Conservation (phyloP, 2,329 filamentous ascomycete genomes). For the Colletotrichum sp. region DNA sequence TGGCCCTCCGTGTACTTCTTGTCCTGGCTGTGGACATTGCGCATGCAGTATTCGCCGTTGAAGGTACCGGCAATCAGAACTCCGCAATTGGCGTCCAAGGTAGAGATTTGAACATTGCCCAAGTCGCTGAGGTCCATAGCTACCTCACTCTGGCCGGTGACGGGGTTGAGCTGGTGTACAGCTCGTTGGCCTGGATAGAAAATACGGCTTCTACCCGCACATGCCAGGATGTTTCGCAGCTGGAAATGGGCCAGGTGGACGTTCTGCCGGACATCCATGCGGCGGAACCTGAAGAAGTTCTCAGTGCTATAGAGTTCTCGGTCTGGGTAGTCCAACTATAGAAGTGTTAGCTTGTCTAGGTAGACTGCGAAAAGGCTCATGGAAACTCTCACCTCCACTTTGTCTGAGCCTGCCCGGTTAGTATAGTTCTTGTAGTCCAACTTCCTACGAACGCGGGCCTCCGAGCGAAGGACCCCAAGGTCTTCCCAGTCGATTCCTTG, state of each 20-base stretch:
- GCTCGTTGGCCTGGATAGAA: conserved; percentile 60
- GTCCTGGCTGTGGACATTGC: conserved; percentile 47
- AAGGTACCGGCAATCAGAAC: conserved; percentile 66
- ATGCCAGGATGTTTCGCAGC: conserved; percentile 66
- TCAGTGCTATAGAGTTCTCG: conserved; percentile 41
- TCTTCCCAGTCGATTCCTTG: conserved; percentile 65
- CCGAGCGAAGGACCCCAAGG: conserved; percentile 53
- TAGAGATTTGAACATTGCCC: conserved; percentile 49
- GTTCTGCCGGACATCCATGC: conserved; percentile 59
- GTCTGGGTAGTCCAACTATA: conserved; percentile 29
- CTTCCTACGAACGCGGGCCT: conserved; percentile 52
- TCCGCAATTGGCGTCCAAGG: conserved; percentile 56
- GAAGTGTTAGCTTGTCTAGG: neutral
- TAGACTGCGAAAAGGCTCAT: neutral
- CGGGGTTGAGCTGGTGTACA: conserved; percentile 58
- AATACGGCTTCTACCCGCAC: conserved; percentile 57
- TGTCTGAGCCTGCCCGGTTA: conserved; percentile 54
- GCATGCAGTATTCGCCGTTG: conserved; percentile 58
- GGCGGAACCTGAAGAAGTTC: conserved; percentile 63
- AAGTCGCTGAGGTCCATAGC: conserved; percentile 49
- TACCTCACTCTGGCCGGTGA: conserved; percentile 48
- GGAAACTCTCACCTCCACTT: conserved; percentile 48
- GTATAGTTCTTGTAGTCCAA: conserved; percentile 63
- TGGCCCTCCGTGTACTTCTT: conserved; percentile 45
- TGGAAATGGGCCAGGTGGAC: conserved; percentile 69